Base-by-base conservation (phyloP, 176 grass and related monocot genomes). In the Carex myosuroides region DNA sequence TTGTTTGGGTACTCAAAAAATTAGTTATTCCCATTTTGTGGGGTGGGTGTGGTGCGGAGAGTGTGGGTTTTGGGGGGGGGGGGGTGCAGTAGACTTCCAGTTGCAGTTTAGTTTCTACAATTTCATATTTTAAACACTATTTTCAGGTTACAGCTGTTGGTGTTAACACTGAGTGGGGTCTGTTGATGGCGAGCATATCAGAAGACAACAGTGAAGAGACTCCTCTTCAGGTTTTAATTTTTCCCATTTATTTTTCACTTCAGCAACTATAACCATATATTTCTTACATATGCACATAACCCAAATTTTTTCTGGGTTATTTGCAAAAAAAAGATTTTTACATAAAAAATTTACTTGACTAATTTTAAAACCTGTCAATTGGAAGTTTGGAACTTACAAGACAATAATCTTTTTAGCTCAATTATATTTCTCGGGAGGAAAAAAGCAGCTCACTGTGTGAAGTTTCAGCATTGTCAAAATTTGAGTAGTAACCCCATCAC, bases 201-300 rank as follows among this genome's bases (percentile, higher is more conserved):
- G 96, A 99, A 89, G 93, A 99, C 84, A 92, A 85, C 85, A 91
- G 91, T 90, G 93, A 99, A 95, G 96, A 99, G 85, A 99, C 93
- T 85, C 93, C 96, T 69, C 86, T 99, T 57, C 93, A 99, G 90
- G 96, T 95, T 88, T 87, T 59, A 35, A 79, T 14, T 85, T 83
- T 16, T 87, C 60, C 10, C 50, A 52, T 74, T 3, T 52, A 11
- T 81, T 72, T 14, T 53, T 85, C 14, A 53, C 5, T 59, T 59
- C 55, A 59, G 24, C 6, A 17, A 35, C 11, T 76, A 32, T 55
- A 76, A 76, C 13, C 48, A 30, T 54, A 6, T 54, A 16, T 75
- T 21, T 54, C 24, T 22, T 11, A 54, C 20, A 53, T 26, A 12
- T 54, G 3, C 44, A 14, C 5, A 24, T 70, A 74, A 50, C 20